Base-by-base conservation (phyloP, 2,329 filamentous ascomycete species). In the Colletotrichum phormii region DNA sequence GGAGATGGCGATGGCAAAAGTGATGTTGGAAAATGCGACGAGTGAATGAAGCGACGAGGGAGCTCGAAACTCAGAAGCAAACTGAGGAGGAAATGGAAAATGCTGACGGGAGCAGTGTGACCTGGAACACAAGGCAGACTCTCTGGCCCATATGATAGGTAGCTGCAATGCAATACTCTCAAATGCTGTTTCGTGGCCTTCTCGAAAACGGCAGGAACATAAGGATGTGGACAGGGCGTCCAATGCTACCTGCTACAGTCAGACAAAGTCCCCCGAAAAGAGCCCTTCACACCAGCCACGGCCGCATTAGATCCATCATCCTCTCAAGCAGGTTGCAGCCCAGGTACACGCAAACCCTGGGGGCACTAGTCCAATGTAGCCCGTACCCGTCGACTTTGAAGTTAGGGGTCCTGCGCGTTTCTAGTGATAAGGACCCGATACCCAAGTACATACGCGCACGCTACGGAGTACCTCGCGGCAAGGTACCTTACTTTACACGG, bases 171-270 rank as follows among this genome's bases (percentile, higher is more conserved):
- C 63, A 54, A 42, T 57, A 15, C 62, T 53, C 29, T 31, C 26
- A 5, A 71, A 57, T 65, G 60, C 29, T 71, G 66, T 70, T 57
- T 73, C 67, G 71, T 73, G 66, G 67, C 71, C 71, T 73, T 65
- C 71, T 71, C 67, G 71, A 71, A 71, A 73, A 71, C 55, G 66
- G 55, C 55, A 71, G 66, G 55, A 70, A 73, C 66, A 49, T 55
- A 61, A 24, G 51, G 42, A 49, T 35, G 37, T 35, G 33, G 35
- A 12, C 29, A 61, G 18, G 54, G 42, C 67, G 29, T 26, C 65
- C 65, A 7, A 35, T 54, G 57, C 46, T 61, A 58, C 53, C 29
- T 53, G 46, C 61, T 49, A 31, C 24, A 31, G n/a, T 7, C 13
- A 59, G 37, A 58, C 26, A 68, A 24, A 9, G 8, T 24, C 58